These are phyloP conservation scores for Parsonsia alboflavescens DNA, from an alignment of 257 asterid genomes.

Conservation along the genomic window DNA sequence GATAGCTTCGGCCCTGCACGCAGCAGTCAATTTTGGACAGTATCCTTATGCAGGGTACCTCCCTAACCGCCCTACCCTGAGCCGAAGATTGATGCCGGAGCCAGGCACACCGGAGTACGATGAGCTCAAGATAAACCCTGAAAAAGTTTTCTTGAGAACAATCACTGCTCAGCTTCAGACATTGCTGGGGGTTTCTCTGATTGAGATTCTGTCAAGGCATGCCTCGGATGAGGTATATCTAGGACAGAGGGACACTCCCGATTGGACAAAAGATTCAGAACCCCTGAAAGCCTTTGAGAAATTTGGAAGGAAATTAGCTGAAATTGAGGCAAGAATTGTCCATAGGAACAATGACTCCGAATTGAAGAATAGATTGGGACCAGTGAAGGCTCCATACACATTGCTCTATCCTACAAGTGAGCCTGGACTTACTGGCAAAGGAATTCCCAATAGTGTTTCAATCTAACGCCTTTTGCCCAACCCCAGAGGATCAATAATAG, in stretches of 20 bases:
- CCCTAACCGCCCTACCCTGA: constrained; percentile 59
- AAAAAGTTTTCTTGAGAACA: constrained; percentile 56
- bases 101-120: constrained; percentile 49
- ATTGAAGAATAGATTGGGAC: background rate
- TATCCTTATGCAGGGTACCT: constrained; percentile 62
- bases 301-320: background rate
- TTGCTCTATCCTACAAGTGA: background rate
- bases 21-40: constrained; percentile 68
- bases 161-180: constrained; percentile 58
- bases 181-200: constrained; percentile 54
- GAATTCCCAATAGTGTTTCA: background rate
- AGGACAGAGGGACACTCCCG: constrained; percentile 51
- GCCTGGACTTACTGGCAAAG: background rate
- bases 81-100: constrained; percentile 66
- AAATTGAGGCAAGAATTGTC: background rate
- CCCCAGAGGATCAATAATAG: no score
- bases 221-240: constrained; percentile 62
- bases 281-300: background rate
- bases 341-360: background rate
- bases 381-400: background rate
- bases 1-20: constrained; percentile 81
- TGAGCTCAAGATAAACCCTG: constrained; percentile 55
- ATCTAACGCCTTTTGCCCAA: background rate
- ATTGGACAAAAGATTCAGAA: constrained; percentile 56
- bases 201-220: constrained; percentile 67